Base-by-base conservation (phyloP, 2,329 filamentous ascomycete species). In the Penicillium sumatraense region DNA sequence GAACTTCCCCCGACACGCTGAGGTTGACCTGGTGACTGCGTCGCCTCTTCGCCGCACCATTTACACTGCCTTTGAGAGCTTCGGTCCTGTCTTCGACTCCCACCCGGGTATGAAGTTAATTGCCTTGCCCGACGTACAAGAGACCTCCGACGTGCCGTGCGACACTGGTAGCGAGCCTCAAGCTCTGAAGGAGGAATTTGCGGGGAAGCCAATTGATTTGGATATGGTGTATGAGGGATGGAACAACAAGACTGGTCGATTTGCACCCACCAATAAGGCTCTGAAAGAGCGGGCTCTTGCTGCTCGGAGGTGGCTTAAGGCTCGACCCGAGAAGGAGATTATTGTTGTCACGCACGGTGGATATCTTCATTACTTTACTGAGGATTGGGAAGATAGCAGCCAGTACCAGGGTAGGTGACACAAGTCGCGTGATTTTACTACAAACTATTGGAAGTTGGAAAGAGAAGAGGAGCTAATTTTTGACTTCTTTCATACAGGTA, bases 21-120 rank as follows among this genome's bases (percentile, higher is more conserved):
- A 81, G 35, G 78, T 95, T 67, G 87, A 88, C 4, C 81, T 89
- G 63, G 81, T 96, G 11, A 82, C 92, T 20, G 86, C 91, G 35
- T 95, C 90, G 1, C 91, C 92, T 5, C 82, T 96, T 62, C 87
- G 88, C 48, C 86, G 92, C 58, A 96, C 92, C 2, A 80, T 96
- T 42, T 86, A 90, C 74, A 96, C 92, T 2, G 87, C 89, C 29
- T 80, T 91, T 26, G 76, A 86, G 51, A 83, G 85, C 42, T 96
- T 96, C 72, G 82, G 81, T 16, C 78, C 84, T 0, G 80, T 78
- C 1, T 80, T 85, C 49, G 66, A 79, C 20, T 65, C 69, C 9
- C 75, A 75, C 51, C 72, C 71, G 13, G 75, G 77, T 3, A 69
- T 82, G 52, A 81, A 77, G 40, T 71, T 96, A 49, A 75, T 89